Evolutionary conservation across 306 rosid species (phyloP).

Genomic region (Coriaria nepalensis): DNA sequence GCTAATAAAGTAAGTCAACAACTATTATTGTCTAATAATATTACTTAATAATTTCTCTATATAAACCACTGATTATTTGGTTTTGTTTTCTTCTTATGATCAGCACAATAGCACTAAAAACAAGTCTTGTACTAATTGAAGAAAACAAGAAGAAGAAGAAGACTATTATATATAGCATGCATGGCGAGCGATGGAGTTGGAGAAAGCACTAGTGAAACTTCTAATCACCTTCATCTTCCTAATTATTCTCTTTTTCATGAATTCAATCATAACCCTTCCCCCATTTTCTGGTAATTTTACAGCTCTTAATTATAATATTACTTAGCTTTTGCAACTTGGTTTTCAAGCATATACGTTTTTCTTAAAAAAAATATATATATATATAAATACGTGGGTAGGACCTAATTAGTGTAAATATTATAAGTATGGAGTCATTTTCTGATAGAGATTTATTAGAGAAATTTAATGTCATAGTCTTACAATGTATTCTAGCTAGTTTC

Average conservation of each 20-base stretch:
- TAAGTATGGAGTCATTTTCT: too few species aligned
- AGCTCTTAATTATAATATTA: background rate
- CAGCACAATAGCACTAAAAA: background rate
- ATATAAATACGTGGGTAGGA: too few species aligned
- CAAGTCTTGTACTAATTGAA: background rate
- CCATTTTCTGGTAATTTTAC: constrained; percentile 68
- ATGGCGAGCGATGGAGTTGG: constrained; percentile 73
- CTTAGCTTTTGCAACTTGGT: background rate
- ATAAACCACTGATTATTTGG: background rate
- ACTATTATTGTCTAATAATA: too few species aligned
- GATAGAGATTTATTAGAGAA: too few species aligned
- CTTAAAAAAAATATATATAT: too few species aligned
- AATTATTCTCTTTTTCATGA: constrained; percentile 58
- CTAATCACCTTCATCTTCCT: constrained; percentile 50
- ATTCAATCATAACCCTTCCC: constrained; percentile 29
- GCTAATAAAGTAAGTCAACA: too few species aligned
- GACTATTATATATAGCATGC: constrained; percentile 10
- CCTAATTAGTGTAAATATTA: too few species aligned
- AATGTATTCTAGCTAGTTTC: background rate
- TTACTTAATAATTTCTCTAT: too few species aligned
- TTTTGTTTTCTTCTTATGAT: background rate
- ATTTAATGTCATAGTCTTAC: too few species aligned
- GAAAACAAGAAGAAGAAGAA: background rate
- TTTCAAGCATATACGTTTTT: background rate
- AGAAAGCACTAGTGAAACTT: constrained; percentile 58